Evolutionary conservation across 441 rosid genomes (phyloP).

Genomic region (Capsella rubella): DNA sequence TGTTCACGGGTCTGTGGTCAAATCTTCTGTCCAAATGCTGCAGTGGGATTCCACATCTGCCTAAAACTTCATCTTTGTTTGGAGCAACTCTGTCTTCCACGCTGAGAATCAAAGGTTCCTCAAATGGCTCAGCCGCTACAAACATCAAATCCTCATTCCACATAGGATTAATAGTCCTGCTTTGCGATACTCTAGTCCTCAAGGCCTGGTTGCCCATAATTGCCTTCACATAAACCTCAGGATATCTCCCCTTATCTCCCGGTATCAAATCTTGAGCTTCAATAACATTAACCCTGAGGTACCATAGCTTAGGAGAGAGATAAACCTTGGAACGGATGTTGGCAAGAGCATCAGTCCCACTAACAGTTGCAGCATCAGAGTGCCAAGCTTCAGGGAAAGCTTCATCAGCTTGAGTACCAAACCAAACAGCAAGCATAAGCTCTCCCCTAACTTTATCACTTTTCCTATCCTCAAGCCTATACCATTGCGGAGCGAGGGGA

Average conservation of each 20-base stretch:
- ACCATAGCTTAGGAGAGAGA: slow-evolving; percentile 97
- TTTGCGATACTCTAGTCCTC: slow-evolving; percentile 71
- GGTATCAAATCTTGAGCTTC: slow-evolving; percentile 95
- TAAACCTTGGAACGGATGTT: slow-evolving; percentile 93
- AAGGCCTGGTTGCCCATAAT: slow-evolving; percentile 67
- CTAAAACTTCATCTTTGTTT: slow-evolving; percentile 87
- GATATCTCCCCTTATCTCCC: slow-evolving; percentile 70
- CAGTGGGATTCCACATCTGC: slow-evolving; percentile 64
- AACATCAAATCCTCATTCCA: slow-evolving; percentile 99
- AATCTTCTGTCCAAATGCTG: slow-evolving; percentile 71
- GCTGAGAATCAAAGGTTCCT: slow-evolving; percentile 76
- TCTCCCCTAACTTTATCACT: slow-evolving; percentile 82
- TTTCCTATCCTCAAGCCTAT: slow-evolving; percentile 80
- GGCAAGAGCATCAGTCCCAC: slow-evolving; percentile 79
- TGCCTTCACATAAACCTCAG: slow-evolving; percentile 86
- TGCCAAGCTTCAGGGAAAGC: slow-evolving; percentile 99
- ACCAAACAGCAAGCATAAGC: slow-evolving; percentile 96
- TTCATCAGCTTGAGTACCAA: slow-evolving; percentile 98
- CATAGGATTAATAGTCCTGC: slow-evolving; percentile 75
- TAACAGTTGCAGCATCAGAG: slow-evolving; percentile 91
- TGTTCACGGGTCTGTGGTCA: slow-evolving; percentile 78
- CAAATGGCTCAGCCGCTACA: slow-evolving; percentile 95
- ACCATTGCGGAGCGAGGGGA: slow-evolving; percentile 98
- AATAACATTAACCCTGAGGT: slow-evolving; percentile 88
- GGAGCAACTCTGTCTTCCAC: slow-evolving; percentile 93